Evolutionary conservation across 106 monocot genomes (phyloP).

Genomic region (Chionographis japonica): DNA sequence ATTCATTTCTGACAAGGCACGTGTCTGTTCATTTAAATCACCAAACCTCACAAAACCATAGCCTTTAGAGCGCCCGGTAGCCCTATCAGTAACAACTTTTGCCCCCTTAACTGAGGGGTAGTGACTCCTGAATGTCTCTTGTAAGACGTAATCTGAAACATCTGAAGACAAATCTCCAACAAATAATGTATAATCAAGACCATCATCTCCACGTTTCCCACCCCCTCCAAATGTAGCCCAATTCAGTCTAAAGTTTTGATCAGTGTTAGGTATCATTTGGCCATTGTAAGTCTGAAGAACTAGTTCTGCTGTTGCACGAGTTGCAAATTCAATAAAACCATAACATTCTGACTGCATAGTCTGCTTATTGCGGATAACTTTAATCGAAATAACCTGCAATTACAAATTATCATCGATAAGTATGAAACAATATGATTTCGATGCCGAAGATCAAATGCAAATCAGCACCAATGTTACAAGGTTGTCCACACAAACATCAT

Average conservation of each 20-base stretch:
- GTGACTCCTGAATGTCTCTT: constrained; percentile 57
- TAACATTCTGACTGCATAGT: constrained; percentile 71
- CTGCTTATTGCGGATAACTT: constrained; percentile 76
- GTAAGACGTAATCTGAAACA: constrained; percentile 69
- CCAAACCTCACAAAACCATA: constrained; percentile 88
- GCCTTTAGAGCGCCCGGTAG: constrained; percentile 82
- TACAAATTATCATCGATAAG: neutral
- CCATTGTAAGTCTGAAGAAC: constrained; percentile 67
- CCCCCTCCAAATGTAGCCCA: constrained; percentile 66
- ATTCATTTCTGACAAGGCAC: constrained; percentile 93
- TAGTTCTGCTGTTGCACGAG: constrained; percentile 59
- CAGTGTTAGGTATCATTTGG: constrained; percentile 52
- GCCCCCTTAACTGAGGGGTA: constrained; percentile 79
- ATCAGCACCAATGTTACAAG: too few relatives aligned
- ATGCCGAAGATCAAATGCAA: too few relatives aligned
- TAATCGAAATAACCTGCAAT: constrained; percentile 42
- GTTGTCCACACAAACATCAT: too few relatives aligned
- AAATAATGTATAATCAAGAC: constrained; percentile 68
- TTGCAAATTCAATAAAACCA: constrained; percentile 79
- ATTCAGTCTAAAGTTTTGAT: constrained; percentile 62
- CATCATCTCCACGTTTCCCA: constrained; percentile 57
- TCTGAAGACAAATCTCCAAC: constrained; percentile 86
- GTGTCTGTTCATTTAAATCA: constrained; percentile 65
- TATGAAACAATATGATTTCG: neutral
- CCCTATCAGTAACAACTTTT: constrained; percentile 71